phyloP scores from a whole-genome alignment of 1,284 basidiomycete species.

The Ganoderma lucidum region DNA sequence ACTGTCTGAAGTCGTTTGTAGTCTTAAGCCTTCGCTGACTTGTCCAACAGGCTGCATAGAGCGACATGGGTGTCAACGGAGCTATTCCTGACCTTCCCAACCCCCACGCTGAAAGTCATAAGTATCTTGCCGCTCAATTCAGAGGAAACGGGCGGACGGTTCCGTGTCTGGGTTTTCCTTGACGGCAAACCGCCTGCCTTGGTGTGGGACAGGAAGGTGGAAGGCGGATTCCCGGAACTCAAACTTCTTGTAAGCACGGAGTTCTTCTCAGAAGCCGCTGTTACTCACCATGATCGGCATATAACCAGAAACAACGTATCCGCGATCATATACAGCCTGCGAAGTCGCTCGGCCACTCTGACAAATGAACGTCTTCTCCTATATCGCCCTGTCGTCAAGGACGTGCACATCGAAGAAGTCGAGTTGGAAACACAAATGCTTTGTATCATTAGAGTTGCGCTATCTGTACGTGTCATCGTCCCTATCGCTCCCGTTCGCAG shows the following conservation, averaged over 20 bases:
- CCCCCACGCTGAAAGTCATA: conserved; percentile 71
- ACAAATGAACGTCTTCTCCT: conserved; percentile 45
- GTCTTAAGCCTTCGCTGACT: conserved; percentile 1
- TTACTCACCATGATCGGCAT: background rate
- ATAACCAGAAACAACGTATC: conserved; percentile 82
- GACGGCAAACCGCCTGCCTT: conserved; percentile 51
- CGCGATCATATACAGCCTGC: conserved; percentile 84
- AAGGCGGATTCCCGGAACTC: conserved; percentile 91
- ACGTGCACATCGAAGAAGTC: background rate
- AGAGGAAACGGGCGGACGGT: conserved; percentile 87
- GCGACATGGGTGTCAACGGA: conserved; percentile 92
- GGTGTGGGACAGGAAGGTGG: conserved; percentile 85
- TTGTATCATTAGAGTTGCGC: conserved; percentile 7
- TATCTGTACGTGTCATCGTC: conserved; percentile 13
- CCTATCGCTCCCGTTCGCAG: conserved; percentile 7
- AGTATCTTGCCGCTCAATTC: conserved; percentile 78
- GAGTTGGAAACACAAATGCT: background rate
- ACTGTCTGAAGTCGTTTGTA: background rate
- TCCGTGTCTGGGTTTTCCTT: conserved; percentile 83
- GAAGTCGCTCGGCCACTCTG: conserved; percentile 85
- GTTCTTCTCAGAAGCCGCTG: background rate
- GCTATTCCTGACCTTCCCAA: conserved; percentile 87
- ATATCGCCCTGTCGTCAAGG: conserved; percentile 3
- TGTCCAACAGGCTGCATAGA: conserved; percentile 72
- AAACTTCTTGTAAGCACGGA: conserved; percentile 74